Base-by-base conservation (phyloP, 495 filamentous ascomycete genomes). In the Penicillium flavigenum region DNA sequence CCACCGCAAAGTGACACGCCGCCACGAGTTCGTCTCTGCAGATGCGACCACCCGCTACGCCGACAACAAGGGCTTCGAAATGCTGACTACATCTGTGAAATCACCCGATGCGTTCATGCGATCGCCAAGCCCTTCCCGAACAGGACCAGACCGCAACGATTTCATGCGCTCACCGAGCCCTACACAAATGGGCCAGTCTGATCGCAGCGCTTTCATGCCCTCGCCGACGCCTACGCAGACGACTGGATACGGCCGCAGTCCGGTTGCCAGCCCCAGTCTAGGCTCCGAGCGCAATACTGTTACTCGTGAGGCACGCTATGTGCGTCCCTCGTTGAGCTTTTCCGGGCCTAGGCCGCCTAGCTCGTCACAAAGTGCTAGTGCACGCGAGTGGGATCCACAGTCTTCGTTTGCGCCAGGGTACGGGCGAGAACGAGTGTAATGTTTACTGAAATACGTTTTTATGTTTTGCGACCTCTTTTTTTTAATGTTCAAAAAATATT, bases 21-120 rank as follows among this genome's bases (percentile, higher is more conserved):
- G 57, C 46, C 61, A 72, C 48, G 94, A 98, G 63, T 98, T 96
- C 62, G 91, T 96, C 59, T 92, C 89, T 14, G 87, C 87, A 20
- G 93, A 97, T 61, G 92, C 91, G 24, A 82, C 83, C 56, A 72
- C 80, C 47, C 74, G 83, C 63, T 81, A 86, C 54, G 75, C 79
- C 65, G 84, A 88, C 54, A 76, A 79, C 63, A 83, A 84, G 72
- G 83, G 86, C 62, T 95, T 91, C 80, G 90, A 96, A 75, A 92
- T 96, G 86, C 84, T 92, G 61, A 79, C 79, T 61, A 44, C 57
- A 57, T 26, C 52, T 55, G 34, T 51, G 50, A 83, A 80, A 64
- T 69, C 67, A 8, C 77, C 81, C 2, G 76, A 79, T 47, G 66
- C 77, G 0, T 68, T 69, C 5, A 66, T 78, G 39, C 64, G 80